Percentiles rank a stretch among this genome's conserved stretches.
phyloP scores from a whole-genome alignment of 495 filamentous ascomycete genomes.

The Trichoderma asperelloides region DNA sequence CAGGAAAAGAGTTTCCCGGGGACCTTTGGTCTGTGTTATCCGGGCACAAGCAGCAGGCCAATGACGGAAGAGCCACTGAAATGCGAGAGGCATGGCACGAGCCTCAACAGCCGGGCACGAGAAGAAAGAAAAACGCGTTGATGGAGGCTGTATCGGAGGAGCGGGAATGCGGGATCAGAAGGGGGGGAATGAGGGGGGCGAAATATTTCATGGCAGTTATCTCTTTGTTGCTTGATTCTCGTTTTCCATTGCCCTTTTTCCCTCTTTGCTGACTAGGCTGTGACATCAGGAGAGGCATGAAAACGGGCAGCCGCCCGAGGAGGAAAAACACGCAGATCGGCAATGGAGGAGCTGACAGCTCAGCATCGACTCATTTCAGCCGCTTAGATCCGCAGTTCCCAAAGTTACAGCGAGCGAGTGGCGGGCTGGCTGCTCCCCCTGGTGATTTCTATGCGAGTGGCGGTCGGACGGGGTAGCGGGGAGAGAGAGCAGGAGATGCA shows the following conservation, averaged over 20 bases:
- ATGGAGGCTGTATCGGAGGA: background rate
- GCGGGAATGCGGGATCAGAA: background rate
- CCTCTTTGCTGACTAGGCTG: background rate
- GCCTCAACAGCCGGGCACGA: background rate
- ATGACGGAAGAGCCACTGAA: background rate
- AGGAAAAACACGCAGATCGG: constrained; percentile 1
- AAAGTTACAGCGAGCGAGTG: background rate
- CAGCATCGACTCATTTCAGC: background rate
- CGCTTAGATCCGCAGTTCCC: background rate
- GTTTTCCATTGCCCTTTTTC: background rate
- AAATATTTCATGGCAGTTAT: background rate
- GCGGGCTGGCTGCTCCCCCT: background rate
- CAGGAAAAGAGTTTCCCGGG: background rate
- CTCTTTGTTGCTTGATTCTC: background rate
- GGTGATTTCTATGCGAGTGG: background rate
- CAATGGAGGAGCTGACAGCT: background rate
- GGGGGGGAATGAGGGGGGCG: background rate
- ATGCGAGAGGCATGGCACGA: background rate
- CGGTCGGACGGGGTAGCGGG: background rate
- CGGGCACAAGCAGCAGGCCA: background rate
- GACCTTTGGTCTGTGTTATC: background rate
- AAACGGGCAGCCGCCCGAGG: background rate
- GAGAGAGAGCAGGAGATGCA: background rate
- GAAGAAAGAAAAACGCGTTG: background rate
- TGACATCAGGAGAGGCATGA: background rate